A percentile compares a stretch with the other conserved stretches of the same genome.
Conservation (phyloP, 2,329 filamentous ascomycete genomes). For the Stachybotrys echinatus region DNA sequence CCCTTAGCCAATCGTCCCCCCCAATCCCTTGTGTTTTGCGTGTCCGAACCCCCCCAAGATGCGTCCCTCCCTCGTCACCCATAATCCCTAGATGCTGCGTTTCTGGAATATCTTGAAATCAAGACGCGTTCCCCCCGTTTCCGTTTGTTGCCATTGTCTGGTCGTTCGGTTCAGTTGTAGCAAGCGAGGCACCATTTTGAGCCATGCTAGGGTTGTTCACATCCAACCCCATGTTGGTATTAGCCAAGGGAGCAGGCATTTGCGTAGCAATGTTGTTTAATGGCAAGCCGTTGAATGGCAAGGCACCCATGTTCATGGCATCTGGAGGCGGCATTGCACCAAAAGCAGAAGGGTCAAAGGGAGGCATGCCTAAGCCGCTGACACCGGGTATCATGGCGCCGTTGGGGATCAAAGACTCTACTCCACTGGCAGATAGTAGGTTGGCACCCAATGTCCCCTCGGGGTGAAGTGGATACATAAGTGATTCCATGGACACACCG, state of each 20-base stretch:
- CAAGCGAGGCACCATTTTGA: too few species aligned
- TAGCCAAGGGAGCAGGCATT: background rate
- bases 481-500: conserved; percentile 71
- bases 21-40: too few species aligned
- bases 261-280: conserved; percentile 12
- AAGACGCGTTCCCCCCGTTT: too few species aligned
- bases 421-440: conserved; percentile 30
- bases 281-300: conserved; percentile 15
- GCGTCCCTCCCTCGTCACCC: too few species aligned
- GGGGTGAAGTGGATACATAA: conserved; percentile 78
- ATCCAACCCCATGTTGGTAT: background rate
- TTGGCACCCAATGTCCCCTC: conserved; percentile 48
- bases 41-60: too few species aligned
- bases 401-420: conserved; percentile 13
- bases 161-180: too few species aligned
- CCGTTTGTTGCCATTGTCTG: too few species aligned
- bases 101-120: too few species aligned
- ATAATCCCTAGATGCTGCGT: too few species aligned
- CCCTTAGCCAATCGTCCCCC: too few species aligned
- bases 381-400: conserved; percentile 17
- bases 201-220: background rate
- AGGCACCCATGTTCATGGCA: conserved; percentile 13
- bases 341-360: conserved; percentile 15
- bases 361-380: conserved; percentile 11
- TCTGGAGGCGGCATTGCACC: conserved; percentile 16